Conservation (phyloP, 805 yeast species). For the Martiniozyma abietophila region DNA sequence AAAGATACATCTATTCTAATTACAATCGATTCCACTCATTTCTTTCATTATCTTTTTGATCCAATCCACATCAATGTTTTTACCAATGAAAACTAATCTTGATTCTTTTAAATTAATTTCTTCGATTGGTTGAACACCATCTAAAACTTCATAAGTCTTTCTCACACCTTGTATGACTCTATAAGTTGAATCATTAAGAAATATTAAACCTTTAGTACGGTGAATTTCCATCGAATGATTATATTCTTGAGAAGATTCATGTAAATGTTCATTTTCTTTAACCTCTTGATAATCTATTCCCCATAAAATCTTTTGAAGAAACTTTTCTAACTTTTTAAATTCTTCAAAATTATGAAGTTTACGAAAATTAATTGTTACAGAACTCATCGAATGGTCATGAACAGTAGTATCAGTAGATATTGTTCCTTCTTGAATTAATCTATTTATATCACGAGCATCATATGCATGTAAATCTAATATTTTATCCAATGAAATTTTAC, state of each 20-base stretch:
- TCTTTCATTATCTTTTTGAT: not conserved
- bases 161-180: slow-evolving; percentile 86
- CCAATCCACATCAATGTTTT: slow-evolving; percentile 12
- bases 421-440: slow-evolving; percentile 12
- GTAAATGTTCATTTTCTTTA: slow-evolving; percentile 14
- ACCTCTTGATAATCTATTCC: slow-evolving; percentile 37
- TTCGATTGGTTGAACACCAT: slow-evolving; percentile 19
- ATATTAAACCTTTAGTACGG: slow-evolving; percentile 69
- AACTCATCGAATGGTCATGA: slow-evolving; percentile 47
- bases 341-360: slow-evolving; percentile 28
- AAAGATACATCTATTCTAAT: too few relatives aligned
- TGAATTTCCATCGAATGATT: slow-evolving; percentile 80
- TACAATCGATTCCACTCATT: too few relatives aligned
- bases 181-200: slow-evolving; percentile 30
- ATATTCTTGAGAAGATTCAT: too few relatives aligned
- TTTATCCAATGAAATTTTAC: slow-evolving; percentile 58
- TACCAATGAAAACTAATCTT: slow-evolving; percentile 27
- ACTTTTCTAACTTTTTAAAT: slow-evolving; percentile 42
- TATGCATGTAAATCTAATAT: slow-evolving; percentile 78
- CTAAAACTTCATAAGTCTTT: slow-evolving; percentile 77
- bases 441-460: slow-evolving; percentile 31
- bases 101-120: slow-evolving; percentile 12
- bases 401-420: slow-evolving; percentile 17
- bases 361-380: slow-evolving; percentile 41
- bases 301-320: slow-evolving; percentile 73